Evolutionary conservation across 1,284 basidiomycete species (phyloP), one percentile per base, ranked within the genome.

Genomic region (Cryptococcus sp.): DNA sequence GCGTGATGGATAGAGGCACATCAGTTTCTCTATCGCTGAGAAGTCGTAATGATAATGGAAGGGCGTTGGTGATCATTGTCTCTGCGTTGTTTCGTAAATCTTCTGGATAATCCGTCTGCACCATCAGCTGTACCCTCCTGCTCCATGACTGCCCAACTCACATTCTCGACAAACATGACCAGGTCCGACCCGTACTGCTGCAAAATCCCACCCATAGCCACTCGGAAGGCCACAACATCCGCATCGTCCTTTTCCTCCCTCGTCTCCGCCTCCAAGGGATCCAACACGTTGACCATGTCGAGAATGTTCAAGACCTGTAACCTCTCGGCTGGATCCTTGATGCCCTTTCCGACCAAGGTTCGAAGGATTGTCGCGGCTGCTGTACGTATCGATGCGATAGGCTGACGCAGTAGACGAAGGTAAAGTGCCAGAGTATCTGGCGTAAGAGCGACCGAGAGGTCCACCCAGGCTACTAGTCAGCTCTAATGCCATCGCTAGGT

Each of bases 391-490:
- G 60, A 43, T 1, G 85, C 78, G 19, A 88, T 69, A 12, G 85
- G 84, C 0, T 91, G 86, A n/a, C 85, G 85, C 37, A 98, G 81
- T 24, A 95, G 78, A 36, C 79, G 82, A 71, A 92, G 94, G 43
- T 97, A 79, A 41, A 98, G 75, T 5, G 85, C 82, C 24, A 98
- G 82, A 0, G 92, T 92, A 10, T 82, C 82, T 21, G 87, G 89
- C 1, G 92, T 97, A 53, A 99, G 86, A 25, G 95, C 89, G 50
- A 98, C 78, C 62, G 89, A 88, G 64, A 99, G 93, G 68, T 99
- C 97, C 62, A 98, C 87, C 95, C 95, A 99, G 9, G 92, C 91
- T 94, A 60, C 26, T 38, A 9, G 56, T 65, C 44, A 65, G 58
- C 47, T 5, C 16, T 21, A 22, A 12, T 6, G 26, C 2, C 16